phyloP scores from a whole-genome alignment of 371 early-diverging fungal genomes.

The Smittium culicis region DNA sequence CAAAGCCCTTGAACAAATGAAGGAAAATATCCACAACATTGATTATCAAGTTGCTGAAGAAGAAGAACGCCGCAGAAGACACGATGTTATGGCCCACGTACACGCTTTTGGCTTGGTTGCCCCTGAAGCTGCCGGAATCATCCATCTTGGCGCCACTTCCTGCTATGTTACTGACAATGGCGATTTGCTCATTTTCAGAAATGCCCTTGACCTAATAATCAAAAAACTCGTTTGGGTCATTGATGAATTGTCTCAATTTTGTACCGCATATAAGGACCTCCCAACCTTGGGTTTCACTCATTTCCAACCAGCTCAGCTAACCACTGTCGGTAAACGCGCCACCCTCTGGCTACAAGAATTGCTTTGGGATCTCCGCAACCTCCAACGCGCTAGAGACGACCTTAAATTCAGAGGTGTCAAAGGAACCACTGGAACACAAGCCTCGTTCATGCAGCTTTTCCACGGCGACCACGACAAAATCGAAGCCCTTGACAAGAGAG shows the following conservation, averaged over 20 bases:
- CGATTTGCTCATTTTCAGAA: constrained; percentile 86
- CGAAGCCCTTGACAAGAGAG: constrained; percentile 74
- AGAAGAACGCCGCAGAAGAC: constrained; percentile 87
- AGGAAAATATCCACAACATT: constrained; percentile 66
- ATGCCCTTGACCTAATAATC: constrained; percentile 81
- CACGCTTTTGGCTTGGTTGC: constrained; percentile 86
- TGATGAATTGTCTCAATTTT: constrained; percentile 64
- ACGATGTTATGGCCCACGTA: constrained; percentile 98
- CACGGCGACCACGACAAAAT: constrained; percentile 89
- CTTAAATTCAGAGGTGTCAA: constrained; percentile 91
- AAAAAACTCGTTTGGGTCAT: constrained; percentile 74
- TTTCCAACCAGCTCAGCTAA: constrained; percentile 95
- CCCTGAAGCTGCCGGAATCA: constrained; percentile 85
- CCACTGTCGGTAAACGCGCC: constrained; percentile 96
- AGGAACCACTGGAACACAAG: constrained; percentile 98
- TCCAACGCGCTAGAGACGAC: constrained; percentile 75
- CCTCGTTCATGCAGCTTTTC: constrained; percentile 89
- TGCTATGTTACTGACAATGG: constrained; percentile 97
- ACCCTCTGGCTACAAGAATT: constrained; percentile 90
- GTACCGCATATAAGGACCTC: constrained; percentile 59
- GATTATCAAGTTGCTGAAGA: constrained; percentile 79
- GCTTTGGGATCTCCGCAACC: constrained; percentile 88
- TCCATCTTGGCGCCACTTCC: constrained; percentile 94
- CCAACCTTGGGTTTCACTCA: constrained; percentile 96
- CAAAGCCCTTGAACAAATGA: constrained; percentile 80